Conservation (phyloP, 345 rosid species). For the Heritiera littoralis region DNA sequence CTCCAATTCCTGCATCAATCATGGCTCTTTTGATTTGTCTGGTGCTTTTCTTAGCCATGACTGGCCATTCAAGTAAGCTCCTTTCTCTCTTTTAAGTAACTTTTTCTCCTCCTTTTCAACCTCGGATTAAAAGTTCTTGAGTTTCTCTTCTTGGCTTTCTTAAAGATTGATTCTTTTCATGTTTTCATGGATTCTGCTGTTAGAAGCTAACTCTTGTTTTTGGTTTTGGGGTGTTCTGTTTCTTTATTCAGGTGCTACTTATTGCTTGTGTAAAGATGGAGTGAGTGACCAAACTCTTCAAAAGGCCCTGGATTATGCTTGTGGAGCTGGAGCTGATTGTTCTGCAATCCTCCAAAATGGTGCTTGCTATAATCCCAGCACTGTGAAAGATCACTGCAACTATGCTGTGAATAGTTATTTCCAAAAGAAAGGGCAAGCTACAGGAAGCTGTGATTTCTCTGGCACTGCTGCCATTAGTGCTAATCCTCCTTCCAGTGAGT, state of each 20-base stretch:
- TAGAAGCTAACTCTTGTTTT: neutral
- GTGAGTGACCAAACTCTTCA: conserved; percentile 52
- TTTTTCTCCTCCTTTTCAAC: neutral
- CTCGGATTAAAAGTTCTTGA: neutral
- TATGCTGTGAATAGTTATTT: conserved; percentile 89
- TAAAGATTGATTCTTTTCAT: neutral
- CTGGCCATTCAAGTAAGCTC: conserved; percentile 70
- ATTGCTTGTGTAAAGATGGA: conserved; percentile 82
- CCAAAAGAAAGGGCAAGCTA: conserved; percentile 61
- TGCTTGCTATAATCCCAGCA: conserved; percentile 77
- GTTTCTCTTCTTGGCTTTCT: neutral
- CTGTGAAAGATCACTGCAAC: conserved; percentile 79
- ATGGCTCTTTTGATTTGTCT: conserved; percentile 60
- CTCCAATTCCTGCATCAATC: conserved; percentile 28
- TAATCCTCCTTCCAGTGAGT: conserved; percentile 49
- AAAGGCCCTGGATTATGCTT: conserved; percentile 81
- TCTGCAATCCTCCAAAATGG: conserved; percentile 59
- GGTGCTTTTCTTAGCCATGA: conserved; percentile 51
- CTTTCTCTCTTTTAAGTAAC: neutral
- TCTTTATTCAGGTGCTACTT: conserved; percentile 49
- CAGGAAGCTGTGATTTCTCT: conserved; percentile 77
- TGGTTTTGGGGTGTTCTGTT: neutral
- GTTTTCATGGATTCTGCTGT: neutral
- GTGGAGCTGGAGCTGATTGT: conserved; percentile 88
- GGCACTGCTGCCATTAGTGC: conserved; percentile 52